A percentile compares a stretch with the other conserved stretches of the same genome.
phyloP scores from a whole-genome alignment of 768 basidiomycete genomes.

The Naganishia antarctica region DNA sequence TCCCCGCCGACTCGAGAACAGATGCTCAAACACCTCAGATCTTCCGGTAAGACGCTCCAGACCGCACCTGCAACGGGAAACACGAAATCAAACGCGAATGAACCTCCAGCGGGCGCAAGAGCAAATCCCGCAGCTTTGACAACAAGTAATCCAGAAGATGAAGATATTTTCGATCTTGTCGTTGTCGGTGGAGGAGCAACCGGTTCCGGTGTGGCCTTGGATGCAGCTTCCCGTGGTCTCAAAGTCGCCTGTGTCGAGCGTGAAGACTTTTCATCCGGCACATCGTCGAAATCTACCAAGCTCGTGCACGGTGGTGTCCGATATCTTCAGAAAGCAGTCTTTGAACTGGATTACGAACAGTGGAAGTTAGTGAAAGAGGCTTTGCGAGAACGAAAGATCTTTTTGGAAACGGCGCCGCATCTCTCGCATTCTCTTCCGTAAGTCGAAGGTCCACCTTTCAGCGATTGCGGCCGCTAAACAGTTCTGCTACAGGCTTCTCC shows the following conservation, averaged over 20 bases:
- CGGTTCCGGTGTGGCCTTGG: constrained; percentile 91
- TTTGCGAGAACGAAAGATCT: constrained; percentile 83
- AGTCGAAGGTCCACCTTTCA: constrained; percentile 25
- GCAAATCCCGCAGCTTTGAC: constrained; percentile 24
- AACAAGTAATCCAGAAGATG: constrained; percentile 48
- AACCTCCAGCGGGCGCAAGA: constrained; percentile 14
- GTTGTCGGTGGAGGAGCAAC: constrained; percentile 93
- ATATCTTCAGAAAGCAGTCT: constrained; percentile 92
- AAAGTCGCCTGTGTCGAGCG: constrained; percentile 89
- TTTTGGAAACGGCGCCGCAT: constrained; percentile 93
- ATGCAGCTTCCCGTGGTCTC: constrained; percentile 84
- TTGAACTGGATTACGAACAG: constrained; percentile 78
- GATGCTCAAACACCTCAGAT: constrained; percentile 48
- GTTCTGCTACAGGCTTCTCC: constrained; percentile 61
- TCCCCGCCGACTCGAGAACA: constrained; percentile 49
- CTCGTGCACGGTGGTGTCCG: constrained; percentile 97
- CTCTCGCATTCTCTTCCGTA: constrained; percentile 79
- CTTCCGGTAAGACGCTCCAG: constrained; percentile 35
- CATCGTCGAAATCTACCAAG: constrained; percentile 95
- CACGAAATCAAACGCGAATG: not conserved
- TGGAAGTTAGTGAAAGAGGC: constrained; percentile 90
- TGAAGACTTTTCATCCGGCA: constrained; percentile 89
- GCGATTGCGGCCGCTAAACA: not conserved
- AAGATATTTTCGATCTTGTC: constrained; percentile 67
- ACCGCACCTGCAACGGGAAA: constrained; percentile 4